Base-by-base conservation (phyloP, 495 filamentous ascomycete genomes). In the Lepidopterella palustris region DNA sequence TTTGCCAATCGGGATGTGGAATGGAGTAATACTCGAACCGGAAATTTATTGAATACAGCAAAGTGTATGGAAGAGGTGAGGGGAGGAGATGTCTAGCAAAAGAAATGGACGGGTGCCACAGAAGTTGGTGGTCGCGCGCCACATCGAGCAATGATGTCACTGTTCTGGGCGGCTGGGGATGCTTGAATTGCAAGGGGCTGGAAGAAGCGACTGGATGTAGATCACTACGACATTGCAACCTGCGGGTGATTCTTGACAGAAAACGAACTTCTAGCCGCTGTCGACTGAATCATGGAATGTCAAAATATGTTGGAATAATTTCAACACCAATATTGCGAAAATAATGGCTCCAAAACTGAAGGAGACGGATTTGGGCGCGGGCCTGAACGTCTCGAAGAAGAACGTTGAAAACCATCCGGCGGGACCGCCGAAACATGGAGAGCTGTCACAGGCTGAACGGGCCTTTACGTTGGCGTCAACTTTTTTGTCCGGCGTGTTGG, bases 401-500 rank as follows among this genome's bases (percentile, higher is more conserved):
- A 68, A 66, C 45, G 64, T 68, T n/a, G 67, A 60, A 29, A 56
- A 66, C 32, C 72, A 74, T 64, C 71, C 72, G 9, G 70, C 71
- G 31, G 68, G 68, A 24, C 72, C 71, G 3, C 62, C 71, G 24
- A 67, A 64, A 60, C 63, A 73, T 70, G 71, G 70, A 18, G 61
- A 64, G 20, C 61, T 72, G 56, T 63, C 70, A 20, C 73, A 75
- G 52, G 70, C 70, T 45, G 73, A 75, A 59, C 60, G 71, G 3
- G 71, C 71, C 0, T 75, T 75, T 63, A 69, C 63, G 27, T 59
- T 70, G n/a, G 73, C 67, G 3, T 73, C 73, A 29, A 75, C 71
- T 3, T 74, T 75, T 48, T 24, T 73, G 32, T 73, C 73, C 11
- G 73, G 73, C 11, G 58, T 70, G 32, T 53, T 74, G 52, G 73